Conservation (phyloP, 306 rosid species). For the Prunus fruticosa region DNA sequence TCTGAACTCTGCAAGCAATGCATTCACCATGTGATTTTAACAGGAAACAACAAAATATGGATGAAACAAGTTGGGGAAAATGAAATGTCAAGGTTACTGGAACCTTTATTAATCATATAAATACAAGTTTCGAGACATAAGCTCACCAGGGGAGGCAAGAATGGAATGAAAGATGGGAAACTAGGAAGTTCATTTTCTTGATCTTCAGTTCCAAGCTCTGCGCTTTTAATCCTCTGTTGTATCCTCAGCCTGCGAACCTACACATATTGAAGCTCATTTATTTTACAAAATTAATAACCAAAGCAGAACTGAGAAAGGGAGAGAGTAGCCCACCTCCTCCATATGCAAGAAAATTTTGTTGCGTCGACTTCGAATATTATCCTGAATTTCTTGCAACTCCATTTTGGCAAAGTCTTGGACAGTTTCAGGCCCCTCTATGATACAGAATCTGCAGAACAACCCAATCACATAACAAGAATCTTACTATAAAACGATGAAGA, state of each 20-base stretch:
- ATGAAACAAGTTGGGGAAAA: not conserved
- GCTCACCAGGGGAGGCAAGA: conserved; percentile 93
- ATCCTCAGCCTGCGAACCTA: conserved; percentile 97
- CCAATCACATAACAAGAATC: not conserved
- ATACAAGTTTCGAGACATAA: not conserved
- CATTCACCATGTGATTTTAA: conserved; percentile 20
- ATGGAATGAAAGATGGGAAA: conserved; percentile 94
- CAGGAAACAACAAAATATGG: not conserved
- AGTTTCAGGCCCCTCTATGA: conserved; percentile 94
- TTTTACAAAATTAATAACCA: not conserved
- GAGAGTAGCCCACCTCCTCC: conserved; percentile 70
- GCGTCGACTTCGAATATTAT: conserved; percentile 84
- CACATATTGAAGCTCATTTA: conserved; percentile 17
- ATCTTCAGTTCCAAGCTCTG: conserved; percentile 74
- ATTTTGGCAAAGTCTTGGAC: conserved; percentile 82
- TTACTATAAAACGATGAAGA: too few species aligned
- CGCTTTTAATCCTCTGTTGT: conserved; percentile 82
- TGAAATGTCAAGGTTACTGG: not conserved
- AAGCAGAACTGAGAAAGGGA: not conserved
- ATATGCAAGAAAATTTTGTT: conserved; percentile 90
- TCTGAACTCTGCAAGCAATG: conserved; percentile 71
- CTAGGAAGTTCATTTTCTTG: conserved; percentile 87
- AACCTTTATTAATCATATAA: not conserved
- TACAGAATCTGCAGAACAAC: conserved; percentile 63
- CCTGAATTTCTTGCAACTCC: conserved; percentile 90